Evolutionary conservation across 345 rosid species (phyloP), one percentile per base, ranked within the genome.

Genomic region (Noccaea bulbosa): DNA sequence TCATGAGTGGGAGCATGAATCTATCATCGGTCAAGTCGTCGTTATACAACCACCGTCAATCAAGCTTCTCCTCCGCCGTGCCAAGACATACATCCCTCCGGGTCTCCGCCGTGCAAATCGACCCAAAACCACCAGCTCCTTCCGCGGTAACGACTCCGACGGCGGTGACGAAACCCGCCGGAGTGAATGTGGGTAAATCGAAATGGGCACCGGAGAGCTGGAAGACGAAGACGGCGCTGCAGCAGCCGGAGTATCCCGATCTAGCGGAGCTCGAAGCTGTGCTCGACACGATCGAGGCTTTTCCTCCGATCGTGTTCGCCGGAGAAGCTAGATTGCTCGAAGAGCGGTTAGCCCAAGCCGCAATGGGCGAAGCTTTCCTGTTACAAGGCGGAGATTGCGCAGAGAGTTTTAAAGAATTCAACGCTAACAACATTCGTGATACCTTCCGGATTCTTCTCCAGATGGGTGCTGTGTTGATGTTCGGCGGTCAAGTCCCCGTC

Each of bases 361-460:
- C 93, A 32, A 54, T 81, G 83, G 93, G 93, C 16, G 85, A 84
- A 43, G 93, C 93, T 7, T 87, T 87, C 56, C 75, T 87, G 7
- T 76, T 87, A 16, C 93, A 85, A 54, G 93, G 93, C 6, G 93
- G 93, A 4, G 93, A 85, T 62, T 85, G 93, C 48, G 90, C 93
- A 0, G 93, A 87, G 85, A 87, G 93, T 35, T 85, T 87, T 80
- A 87, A 87, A 67, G 93, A 85, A 66, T 87, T 87, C 47, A 71
- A 85, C 55, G 93, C 88, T 2, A 85, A 85, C 40, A 87, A 87
- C 81, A 87, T 85, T 69, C 86, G 93, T 59, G 93, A 87, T 34
- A 85, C 92, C 41, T 87, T 87, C 48, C 70, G 90, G 76, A 82
- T 87, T 57, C 74, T 87, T 44, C 88, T 87, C 14, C 92, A 85